Evolutionary conservation across 768 basidiomycete genomes (phyloP).

Genomic region (Trametes gibbosa): DNA sequence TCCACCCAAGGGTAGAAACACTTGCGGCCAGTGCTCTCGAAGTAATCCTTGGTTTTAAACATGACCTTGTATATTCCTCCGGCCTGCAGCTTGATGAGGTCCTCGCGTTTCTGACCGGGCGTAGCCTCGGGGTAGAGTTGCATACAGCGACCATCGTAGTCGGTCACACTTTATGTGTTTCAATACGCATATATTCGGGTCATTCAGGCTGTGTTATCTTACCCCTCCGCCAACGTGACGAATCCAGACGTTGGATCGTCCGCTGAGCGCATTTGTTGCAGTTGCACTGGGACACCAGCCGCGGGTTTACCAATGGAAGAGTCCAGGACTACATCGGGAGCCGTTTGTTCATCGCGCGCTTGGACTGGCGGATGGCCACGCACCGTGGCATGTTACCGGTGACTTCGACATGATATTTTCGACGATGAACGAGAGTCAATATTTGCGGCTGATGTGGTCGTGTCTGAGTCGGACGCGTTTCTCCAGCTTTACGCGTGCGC

Average conservation of each 20-base stretch:
- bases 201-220: constrained; percentile 12
- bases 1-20: constrained; percentile 93
- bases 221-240: constrained; percentile 56
- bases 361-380: constrained; percentile 12
- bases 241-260: constrained; percentile 9
- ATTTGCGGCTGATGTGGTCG: no score
- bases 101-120: constrained; percentile 42
- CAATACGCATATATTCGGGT: constrained; percentile 10
- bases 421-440: background rate
- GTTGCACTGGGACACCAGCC: constrained; percentile 56
- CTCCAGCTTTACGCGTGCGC: background rate
- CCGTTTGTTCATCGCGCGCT: background rate
- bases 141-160: constrained; percentile 80
- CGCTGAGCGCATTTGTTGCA: constrained; percentile 48
- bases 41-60: constrained; percentile 84
- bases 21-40: constrained; percentile 55
- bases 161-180: constrained; percentile 53
- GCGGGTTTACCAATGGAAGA: constrained; percentile 83
- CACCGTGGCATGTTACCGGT: constrained; percentile 91
- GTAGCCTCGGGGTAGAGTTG: constrained; percentile 61
- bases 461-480: background rate
- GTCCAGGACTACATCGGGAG: constrained; percentile 59
- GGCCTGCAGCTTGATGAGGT: constrained; percentile 45
- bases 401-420: constrained; percentile 44
- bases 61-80: constrained; percentile 77